These are phyloP conservation scores for Corylus avellana DNA, from an alignment of 306 rosid species.

Conservation along the genomic window DNA sequence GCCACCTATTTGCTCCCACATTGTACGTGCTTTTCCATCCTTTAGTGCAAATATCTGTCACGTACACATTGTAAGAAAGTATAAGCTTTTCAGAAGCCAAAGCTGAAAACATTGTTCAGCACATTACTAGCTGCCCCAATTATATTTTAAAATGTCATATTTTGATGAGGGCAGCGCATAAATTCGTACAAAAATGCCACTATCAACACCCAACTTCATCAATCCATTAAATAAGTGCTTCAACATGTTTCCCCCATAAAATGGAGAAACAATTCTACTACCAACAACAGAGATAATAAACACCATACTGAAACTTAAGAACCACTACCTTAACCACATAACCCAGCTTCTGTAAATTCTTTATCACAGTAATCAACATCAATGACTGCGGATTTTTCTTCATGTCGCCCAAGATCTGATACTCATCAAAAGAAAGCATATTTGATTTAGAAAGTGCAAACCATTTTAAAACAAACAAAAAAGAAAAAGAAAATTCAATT, in stretches of 20 bases:
- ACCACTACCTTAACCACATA: conserved; percentile 71
- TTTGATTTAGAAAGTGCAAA: conserved; percentile 19
- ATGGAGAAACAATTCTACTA: conserved; percentile 1
- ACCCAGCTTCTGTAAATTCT: conserved; percentile 78
- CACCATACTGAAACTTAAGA: conserved; percentile 24
- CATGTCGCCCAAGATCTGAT: conserved; percentile 79
- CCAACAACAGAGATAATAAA: conserved; percentile 5
- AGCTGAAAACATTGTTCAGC: conserved; percentile 17
- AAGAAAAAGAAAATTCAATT: not conserved
- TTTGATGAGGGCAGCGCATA: conserved; percentile 24
- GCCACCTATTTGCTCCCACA: conserved; percentile 76
- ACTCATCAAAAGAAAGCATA: conserved; percentile 31
- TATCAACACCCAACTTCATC: not conserved
- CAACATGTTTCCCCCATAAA: not conserved
- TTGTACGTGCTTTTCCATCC: conserved; percentile 59
- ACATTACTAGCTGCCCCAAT: conserved; percentile 21
- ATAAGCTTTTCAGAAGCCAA: conserved; percentile 34
- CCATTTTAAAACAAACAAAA: conserved; percentile 1
- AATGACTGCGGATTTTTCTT: conserved; percentile 67
- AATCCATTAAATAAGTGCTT: not conserved
- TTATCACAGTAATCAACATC: conserved; percentile 76
- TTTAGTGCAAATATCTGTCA: conserved; percentile 80
- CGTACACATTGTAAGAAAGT: conserved; percentile 26
- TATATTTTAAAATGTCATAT: conserved; percentile 11
- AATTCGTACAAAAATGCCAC: conserved; percentile 10